Base-by-base conservation (phyloP, 352 stramenopile genomes). In the Globisporangium splendens region DNA sequence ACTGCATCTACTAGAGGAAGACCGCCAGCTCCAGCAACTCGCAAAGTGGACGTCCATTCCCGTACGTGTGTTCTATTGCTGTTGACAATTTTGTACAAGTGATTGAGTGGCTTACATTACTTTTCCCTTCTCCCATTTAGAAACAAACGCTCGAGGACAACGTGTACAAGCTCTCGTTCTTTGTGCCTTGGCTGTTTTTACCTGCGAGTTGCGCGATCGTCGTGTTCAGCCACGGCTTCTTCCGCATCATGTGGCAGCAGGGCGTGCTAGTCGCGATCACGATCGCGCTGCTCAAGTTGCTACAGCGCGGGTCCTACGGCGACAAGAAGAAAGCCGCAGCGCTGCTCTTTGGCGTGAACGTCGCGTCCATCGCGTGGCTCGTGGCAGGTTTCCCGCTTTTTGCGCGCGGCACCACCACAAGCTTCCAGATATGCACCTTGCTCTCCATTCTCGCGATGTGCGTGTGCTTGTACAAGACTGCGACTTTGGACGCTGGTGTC, bases 331-430 rank as follows among this genome's bases (percentile, higher is more conserved):
- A 93, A 51, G 80, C 79, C 10, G 80, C 80, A 7, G 69, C 77
- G 20, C 69, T 91, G 41, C 75, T 90, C 73, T 83, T 93, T 12
- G 83, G 83, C 18, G 63, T 91, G 47, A 93, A 91, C 43, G 70
- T 88, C n/a, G 75, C 79, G 24, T 91, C 80, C 8, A 80, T 89
- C 22, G 72, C 63, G 31, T 89, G 76, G 66, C 73, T 93, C 57
- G 69, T 81, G n/a, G 58, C 56, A 4, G 67, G 58, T 52, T 84
- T 88, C 39, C 66, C 76, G 39, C 33, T 15, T 13, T 81, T 79
- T 20, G 68, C 58, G 7, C 35, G 33, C 15, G 50, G 72, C 44
- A 75, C 72, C 28, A 77, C 69, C 15, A 52, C 61, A 6, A 13
- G 24, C 11, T 83, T 73, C 58, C 81, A 77, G 22, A 4, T 52